These are phyloP conservation scores for Selaginella tamariscina DNA, from an alignment of 75 land plant species.

Conservation along the genomic window DNA sequence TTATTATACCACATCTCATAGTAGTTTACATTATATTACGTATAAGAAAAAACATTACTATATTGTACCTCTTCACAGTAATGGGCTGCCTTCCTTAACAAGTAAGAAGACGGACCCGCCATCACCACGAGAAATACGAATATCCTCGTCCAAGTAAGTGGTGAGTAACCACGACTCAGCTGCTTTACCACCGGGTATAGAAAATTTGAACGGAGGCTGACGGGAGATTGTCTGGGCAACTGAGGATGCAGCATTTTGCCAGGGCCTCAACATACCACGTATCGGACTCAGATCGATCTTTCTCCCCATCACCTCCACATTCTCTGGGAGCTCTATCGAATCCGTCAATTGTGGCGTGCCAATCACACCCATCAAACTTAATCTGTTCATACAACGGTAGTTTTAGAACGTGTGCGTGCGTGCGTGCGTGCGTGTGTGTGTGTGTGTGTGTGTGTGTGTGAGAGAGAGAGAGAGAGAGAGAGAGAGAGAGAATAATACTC, in stretches of 20 bases:
- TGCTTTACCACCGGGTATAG: conserved; percentile 27
- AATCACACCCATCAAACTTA: neutral
- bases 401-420: too few species aligned
- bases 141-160: conserved; percentile 4
- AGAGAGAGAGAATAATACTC: too few species aligned
- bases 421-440: too few species aligned
- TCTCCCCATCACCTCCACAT: conserved; percentile 65
- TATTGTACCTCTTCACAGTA: too few species aligned
- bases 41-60: too few species aligned
- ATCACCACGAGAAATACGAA: conserved; percentile 13
- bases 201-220: conserved; percentile 73
- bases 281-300: conserved; percentile 64
- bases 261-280: conserved; percentile 42
- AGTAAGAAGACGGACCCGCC: conserved; percentile 2
- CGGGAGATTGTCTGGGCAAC: conserved; percentile 62
- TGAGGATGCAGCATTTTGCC: conserved; percentile 76
- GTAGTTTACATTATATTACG: too few species aligned
- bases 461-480: too few species aligned
- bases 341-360: conserved; percentile 53
- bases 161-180: conserved; percentile 12
- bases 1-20: too few species aligned
- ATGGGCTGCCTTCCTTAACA: conserved; percentile 7
- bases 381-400: too few species aligned
- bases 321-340: conserved; percentile 60
- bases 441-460: too few species aligned